phyloP scores from a whole-genome alignment of 192 early-diverging fungal species.

The Rhizoclosmatium sp. region DNA sequence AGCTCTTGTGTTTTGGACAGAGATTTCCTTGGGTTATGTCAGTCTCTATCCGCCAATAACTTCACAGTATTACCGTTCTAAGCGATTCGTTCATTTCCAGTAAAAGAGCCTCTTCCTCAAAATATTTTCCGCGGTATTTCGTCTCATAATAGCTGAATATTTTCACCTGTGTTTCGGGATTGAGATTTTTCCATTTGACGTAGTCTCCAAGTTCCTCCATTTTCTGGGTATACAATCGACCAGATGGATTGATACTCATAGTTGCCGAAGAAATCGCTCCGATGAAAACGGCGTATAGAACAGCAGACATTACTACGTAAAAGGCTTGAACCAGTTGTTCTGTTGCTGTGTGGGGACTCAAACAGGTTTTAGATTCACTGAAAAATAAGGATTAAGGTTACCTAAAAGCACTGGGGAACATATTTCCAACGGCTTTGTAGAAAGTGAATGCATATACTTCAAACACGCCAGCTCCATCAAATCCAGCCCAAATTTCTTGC shows the following conservation, averaged over 20 bases:
- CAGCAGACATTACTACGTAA: not conserved
- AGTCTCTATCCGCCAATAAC: no score
- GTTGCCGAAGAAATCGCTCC: conserved; percentile 30
- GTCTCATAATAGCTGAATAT: conserved; percentile 39
- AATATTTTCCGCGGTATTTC: conserved; percentile 45
- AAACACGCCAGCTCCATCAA: not conserved
- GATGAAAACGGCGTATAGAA: conserved; percentile 29
- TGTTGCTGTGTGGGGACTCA: conserved; percentile 1
- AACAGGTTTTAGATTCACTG: not conserved
- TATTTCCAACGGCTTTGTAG: conserved; percentile 41
- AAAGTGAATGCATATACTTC: conserved; percentile 16
- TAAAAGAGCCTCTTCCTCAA: conserved; percentile 37
- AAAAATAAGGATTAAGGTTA: no score
- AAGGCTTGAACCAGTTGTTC: conserved; percentile 13
- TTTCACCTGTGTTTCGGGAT: conserved; percentile 15
- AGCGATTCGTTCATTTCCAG: conserved; percentile 38
- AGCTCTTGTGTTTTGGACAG: conserved; percentile 37
- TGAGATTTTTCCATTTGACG: conserved; percentile 35
- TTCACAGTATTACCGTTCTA: not conserved
- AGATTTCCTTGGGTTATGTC: conserved; percentile 33
- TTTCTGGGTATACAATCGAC: conserved; percentile 36
- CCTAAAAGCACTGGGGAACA: conserved; percentile 26
- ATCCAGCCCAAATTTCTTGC: not conserved
- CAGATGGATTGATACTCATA: conserved; percentile 26
- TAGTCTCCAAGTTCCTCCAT: conserved; percentile 45